Conservation (phyloP, 441 rosid species). For the Aquilaria agallochum region DNA sequence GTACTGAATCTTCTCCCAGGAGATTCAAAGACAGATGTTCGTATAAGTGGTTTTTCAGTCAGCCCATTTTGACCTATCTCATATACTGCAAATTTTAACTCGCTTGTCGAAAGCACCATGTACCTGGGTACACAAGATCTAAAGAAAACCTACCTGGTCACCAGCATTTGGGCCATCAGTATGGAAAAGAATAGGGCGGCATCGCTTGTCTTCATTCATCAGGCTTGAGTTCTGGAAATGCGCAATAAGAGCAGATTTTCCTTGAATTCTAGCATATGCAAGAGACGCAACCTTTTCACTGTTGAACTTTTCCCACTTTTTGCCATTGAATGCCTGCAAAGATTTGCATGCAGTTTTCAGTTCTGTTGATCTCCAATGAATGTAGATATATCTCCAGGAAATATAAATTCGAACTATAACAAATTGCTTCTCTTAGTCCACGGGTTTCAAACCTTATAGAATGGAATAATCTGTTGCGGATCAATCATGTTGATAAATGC, state of each 20-base stretch:
- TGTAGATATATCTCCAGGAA: neutral
- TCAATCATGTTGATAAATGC: conserved; percentile 51
- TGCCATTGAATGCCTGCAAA: conserved; percentile 73
- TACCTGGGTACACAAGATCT: neutral
- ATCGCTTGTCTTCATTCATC: conserved; percentile 82
- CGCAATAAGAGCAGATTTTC: conserved; percentile 66
- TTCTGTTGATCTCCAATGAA: too few relatives aligned
- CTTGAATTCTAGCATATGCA: conserved; percentile 77
- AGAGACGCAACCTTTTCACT: conserved; percentile 82
- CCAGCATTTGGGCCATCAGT: conserved; percentile 83
- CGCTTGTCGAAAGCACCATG: too few relatives aligned
- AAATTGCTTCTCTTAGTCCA: conserved; percentile 2
- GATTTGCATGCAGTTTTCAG: neutral
- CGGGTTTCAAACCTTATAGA: conserved; percentile 30
- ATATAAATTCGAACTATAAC: neutral
- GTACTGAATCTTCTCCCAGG: too few relatives aligned
- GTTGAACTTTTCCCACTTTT: conserved; percentile 81
- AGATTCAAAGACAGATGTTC: too few relatives aligned
- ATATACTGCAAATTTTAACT: too few relatives aligned
- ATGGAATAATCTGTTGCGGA: conserved; percentile 41
- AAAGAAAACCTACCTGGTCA: conserved; percentile 49
- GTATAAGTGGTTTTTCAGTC: too few relatives aligned
- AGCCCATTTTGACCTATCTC: too few relatives aligned
- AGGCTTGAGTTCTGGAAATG: conserved; percentile 82
- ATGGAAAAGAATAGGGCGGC: conserved; percentile 76